A percentile compares a stretch with the other conserved stretches of the same genome.
Conservation (phyloP, 805 yeast genomes). For the Barnettozyma siamensis region DNA sequence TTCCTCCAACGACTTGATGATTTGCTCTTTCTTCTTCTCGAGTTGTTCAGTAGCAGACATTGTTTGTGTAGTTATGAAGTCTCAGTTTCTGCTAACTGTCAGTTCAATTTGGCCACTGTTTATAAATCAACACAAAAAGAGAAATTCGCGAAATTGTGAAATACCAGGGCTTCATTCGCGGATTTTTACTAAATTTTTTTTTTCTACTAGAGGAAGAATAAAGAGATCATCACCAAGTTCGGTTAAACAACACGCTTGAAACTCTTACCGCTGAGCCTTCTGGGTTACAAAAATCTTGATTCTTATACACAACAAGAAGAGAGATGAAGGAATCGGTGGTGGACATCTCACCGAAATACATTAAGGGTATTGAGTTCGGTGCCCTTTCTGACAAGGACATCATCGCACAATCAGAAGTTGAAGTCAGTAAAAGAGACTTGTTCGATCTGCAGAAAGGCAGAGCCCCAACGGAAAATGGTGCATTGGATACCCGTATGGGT, state of each 20-base stretch:
- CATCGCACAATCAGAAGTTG: slow-evolving; percentile 90
- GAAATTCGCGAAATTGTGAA: slow-evolving; percentile 1
- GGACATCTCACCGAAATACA: slow-evolving; percentile 85
- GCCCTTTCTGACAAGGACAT: slow-evolving; percentile 91
- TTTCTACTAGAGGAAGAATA: too few relatives aligned
- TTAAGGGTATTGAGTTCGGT: slow-evolving; percentile 85
- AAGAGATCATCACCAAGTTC: not conserved
- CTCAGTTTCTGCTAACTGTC: too few relatives aligned
- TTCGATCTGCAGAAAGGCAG: slow-evolving; percentile 89
- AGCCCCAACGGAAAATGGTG: slow-evolving; percentile 77
- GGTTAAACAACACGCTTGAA: not conserved
- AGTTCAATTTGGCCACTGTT: not conserved
- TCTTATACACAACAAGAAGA: not conserved
- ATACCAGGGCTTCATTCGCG: not conserved
- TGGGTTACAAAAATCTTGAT: slow-evolving; percentile 22
- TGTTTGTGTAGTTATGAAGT: too few relatives aligned
- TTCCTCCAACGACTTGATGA: slow-evolving; percentile 75
- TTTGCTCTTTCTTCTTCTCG: slow-evolving; percentile 22
- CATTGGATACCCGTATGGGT: slow-evolving; percentile 92
- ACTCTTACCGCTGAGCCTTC: slow-evolving; percentile 15
- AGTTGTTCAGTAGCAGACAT: slow-evolving; percentile 12
- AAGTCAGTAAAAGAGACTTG: slow-evolving; percentile 83
- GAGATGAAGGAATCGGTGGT: slow-evolving; percentile 36
- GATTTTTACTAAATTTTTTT: not conserved
- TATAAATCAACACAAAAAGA: not conserved